phyloP scores from a whole-genome alignment of 2,329 filamentous ascomycete genomes.

The Drechslerella dactyloides region DNA sequence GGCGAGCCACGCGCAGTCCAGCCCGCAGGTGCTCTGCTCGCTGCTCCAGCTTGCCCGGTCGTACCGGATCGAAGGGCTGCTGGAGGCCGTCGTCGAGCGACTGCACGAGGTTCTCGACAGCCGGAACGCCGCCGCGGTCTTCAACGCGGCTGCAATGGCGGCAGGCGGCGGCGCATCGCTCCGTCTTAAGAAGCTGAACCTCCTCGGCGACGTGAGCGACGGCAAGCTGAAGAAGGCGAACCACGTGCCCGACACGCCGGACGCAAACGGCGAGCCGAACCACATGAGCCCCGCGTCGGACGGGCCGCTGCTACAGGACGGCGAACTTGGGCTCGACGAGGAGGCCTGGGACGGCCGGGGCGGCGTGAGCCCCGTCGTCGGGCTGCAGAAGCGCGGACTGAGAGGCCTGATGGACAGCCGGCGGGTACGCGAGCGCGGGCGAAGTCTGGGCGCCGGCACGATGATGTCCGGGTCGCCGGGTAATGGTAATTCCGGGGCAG shows the following conservation, averaged over 20 bases:
- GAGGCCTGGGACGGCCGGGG: conserved; percentile 76
- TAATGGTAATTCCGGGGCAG: conserved; percentile 4
- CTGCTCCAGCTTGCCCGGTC: conserved; percentile 90
- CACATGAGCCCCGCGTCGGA: conserved; percentile 52
- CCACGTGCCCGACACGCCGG: conserved; percentile 23
- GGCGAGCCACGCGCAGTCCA: conserved; percentile 77
- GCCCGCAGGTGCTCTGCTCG: conserved; percentile 93
- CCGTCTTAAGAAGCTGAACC: conserved; percentile 69
- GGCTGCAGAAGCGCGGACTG: conserved; percentile 89
- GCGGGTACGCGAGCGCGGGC: conserved; percentile 76
- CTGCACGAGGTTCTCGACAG: conserved; percentile 89
- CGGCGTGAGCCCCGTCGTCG: conserved; percentile 86
- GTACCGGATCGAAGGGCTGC: conserved; percentile 87
- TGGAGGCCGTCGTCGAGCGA: conserved; percentile 90
- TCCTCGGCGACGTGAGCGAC: conserved; percentile 57
- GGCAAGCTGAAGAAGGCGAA: conserved; percentile 32
- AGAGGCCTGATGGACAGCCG: conserved; percentile 93
- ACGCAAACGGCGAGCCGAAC: conserved; percentile 29
- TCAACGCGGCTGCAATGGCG: conserved; percentile 98
- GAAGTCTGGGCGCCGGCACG: conserved; percentile 56
- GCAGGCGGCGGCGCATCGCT: conserved; percentile 87
- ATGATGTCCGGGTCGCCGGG: conserved; percentile 18
- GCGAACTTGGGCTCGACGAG: conserved; percentile 59
- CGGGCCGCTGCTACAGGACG: conserved; percentile 58
- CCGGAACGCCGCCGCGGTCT: conserved; percentile 92